These are phyloP conservation scores for Didymella exigua DNA, from an alignment of 2,329 filamentous ascomycete genomes.

Conservation along the genomic window DNA sequence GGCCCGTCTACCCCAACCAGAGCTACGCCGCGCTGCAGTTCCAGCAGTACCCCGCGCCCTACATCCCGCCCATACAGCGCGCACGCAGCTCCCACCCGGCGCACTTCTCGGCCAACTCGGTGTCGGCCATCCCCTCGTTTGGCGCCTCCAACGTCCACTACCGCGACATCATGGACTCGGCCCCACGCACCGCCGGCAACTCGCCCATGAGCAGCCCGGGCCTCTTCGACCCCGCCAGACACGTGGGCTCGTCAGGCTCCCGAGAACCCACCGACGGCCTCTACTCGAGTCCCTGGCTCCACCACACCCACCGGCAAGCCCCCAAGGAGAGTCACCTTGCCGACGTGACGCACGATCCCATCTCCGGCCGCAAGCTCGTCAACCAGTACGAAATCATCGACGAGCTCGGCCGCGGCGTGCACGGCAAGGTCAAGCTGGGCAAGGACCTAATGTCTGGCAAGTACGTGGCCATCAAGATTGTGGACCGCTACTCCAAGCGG, in stretches of 20 bases:
- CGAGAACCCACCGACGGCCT: conserved; percentile 46
- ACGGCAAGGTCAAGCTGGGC: conserved; percentile 96
- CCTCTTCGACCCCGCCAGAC: conserved; percentile 51
- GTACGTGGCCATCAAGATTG: conserved; percentile 97
- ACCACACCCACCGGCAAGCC: conserved; percentile 56
- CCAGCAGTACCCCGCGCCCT: conserved; percentile 51
- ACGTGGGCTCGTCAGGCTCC: conserved; percentile 35
- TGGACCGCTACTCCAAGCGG: conserved; percentile 92
- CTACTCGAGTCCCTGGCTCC: conserved; percentile 58
- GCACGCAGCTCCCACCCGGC: conserved; percentile 52
- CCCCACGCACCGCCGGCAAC: conserved; percentile 52
- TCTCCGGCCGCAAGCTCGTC: conserved; percentile 92
- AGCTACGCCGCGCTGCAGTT: conserved; percentile 56
- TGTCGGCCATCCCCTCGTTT: conserved; percentile 50
- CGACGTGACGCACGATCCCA: conserved; percentile 83
- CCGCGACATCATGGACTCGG: conserved; percentile 45
- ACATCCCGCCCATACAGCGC: conserved; percentile 47
- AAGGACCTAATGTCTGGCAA: conserved; percentile 76
- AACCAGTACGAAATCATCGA: conserved; percentile 98
- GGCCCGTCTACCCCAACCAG: conserved; percentile 56
- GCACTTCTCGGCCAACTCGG: conserved; percentile 47
- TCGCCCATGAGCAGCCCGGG: conserved; percentile 56
- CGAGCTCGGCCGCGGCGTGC: conserved; percentile 92
- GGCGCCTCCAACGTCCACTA: conserved; percentile 43
- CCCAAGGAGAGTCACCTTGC: conserved; percentile 78